phyloP scores from a whole-genome alignment of 2,329 filamentous ascomycete genomes.

The Magnaporthiopsis poae region DNA sequence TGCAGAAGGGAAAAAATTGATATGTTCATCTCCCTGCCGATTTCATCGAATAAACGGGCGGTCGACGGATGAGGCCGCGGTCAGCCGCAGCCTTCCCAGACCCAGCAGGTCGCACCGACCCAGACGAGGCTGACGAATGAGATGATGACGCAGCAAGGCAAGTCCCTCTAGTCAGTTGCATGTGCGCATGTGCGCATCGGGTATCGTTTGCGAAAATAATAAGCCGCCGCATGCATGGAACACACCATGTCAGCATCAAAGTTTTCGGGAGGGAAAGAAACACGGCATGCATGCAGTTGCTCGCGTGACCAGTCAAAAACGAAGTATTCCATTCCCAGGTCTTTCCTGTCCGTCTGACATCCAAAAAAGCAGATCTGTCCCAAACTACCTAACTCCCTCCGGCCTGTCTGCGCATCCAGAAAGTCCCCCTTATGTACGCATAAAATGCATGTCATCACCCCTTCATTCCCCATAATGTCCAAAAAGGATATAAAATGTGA shows the following conservation, averaged over 20 bases:
- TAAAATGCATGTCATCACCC: neutral
- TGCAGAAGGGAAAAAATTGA: too few relatives aligned
- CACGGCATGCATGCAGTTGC: neutral
- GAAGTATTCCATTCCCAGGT: neutral
- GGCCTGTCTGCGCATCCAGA: too few relatives aligned
- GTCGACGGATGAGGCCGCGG: too few relatives aligned
- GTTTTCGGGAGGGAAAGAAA: neutral
- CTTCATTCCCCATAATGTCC: neutral
- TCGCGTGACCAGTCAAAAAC: neutral
- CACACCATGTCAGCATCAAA: neutral
- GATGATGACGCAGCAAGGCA: neutral
- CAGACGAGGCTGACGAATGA: neutral
- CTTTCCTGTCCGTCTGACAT: neutral
- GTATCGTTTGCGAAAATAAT: neutral
- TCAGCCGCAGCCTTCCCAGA: neutral
- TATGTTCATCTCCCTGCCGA: too few relatives aligned
- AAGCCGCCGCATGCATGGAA: neutral
- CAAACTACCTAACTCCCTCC: neutral
- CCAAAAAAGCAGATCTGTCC: neutral
- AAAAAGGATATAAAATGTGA: neutral
- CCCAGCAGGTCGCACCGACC: neutral
- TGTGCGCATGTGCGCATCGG: too few relatives aligned
- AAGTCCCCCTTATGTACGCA: too few relatives aligned
- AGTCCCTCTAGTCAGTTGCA: too few relatives aligned
- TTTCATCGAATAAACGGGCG: neutral